Evolutionary conservation across 164 flowering plant species (phyloP), one percentile per base, ranked within the genome.

Genomic region (Sextonia rubra): DNA sequence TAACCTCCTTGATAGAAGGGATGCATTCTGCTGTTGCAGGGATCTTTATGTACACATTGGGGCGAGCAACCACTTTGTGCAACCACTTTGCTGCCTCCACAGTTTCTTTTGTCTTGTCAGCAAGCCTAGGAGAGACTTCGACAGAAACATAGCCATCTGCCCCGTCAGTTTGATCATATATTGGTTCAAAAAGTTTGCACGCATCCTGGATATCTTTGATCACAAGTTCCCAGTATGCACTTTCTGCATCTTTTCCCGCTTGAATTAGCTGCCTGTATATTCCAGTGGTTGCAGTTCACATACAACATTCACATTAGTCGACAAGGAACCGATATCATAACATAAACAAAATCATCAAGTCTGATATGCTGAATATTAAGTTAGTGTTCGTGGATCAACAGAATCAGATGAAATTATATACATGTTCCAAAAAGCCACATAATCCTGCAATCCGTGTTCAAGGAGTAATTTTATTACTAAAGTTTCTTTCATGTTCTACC

Each of bases 181-280:
- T 93, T 55, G 91, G 76, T 79, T 95, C 99, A 79, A 95, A 95
- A 72, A 93, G 96, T 73, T 85, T 86, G 89, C 98, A 95, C 0
- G 99, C 99, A 81, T 95, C 99, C 81, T 95, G 99, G 73, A 95
- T 95, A 80, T 95, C 99, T 86, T 91, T 93, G 76, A 95, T 86
- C 79, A 95, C 98, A 60, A 95, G 93, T 78, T 95, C 97, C 99
- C 99, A 95, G 81, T 95, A 95, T 29, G 92, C 97, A 80, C 74
- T 80, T 78, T 95, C 97, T 71, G 89, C 87, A 71, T 82, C 93
- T 78, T 93, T 93, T 75, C 98, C 99, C 27, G 84, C 80, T 79
- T 86, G 84, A 24, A 90, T 89, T 76, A 95, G 97, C 79, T 91
- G 91, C 75, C 97, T 95, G 87, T 71, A 86, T 27, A 77, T 56